A percentile compares a stretch with the other conserved stretches of the same genome.
Conservation (phyloP, 768 basidiomycete species). For the Tricholoma terreum region DNA sequence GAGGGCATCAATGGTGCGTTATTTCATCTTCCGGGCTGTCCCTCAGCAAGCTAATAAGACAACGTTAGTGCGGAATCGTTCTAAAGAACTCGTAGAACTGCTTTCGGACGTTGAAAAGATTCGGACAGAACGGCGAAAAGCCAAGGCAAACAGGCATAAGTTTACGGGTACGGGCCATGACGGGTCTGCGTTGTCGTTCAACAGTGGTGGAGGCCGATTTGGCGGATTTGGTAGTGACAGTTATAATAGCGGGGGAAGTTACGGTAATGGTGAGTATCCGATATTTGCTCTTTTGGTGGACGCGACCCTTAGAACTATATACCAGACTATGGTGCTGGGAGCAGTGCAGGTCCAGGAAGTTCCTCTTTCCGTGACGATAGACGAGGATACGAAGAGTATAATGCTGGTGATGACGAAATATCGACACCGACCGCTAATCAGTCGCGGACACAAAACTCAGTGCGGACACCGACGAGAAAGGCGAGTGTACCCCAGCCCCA, state of each 20-base stretch:
- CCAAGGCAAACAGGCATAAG: slow-evolving; percentile 87
- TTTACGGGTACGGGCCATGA: slow-evolving; percentile 88
- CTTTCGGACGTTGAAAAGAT: slow-evolving; percentile 90
- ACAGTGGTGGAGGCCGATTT: slow-evolving; percentile 48
- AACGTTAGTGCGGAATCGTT: slow-evolving; percentile 83
- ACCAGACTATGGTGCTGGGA: slow-evolving; percentile 23
- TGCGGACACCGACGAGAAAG: slow-evolving; percentile 32
- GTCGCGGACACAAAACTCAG: slow-evolving; percentile 19
- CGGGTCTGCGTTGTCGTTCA: slow-evolving; percentile 51
- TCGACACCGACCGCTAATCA: slow-evolving; percentile 32
- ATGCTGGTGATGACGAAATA: slow-evolving; percentile 89
- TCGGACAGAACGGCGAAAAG: slow-evolving; percentile 84
- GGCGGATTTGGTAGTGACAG: slow-evolving; percentile 44
- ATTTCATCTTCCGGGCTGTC: neutral
- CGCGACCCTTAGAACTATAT: neutral
- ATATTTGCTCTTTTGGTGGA: neutral
- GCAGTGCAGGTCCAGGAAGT: slow-evolving; percentile 42
- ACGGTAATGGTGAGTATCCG: slow-evolving; percentile 14
- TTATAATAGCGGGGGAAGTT: slow-evolving; percentile 29
- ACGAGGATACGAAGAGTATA: slow-evolving; percentile 86
- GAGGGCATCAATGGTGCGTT: slow-evolving; percentile 89
- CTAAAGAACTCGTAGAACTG: slow-evolving; percentile 89
- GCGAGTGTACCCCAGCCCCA: slow-evolving; percentile 40
- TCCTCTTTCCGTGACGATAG: slow-evolving; percentile 55
- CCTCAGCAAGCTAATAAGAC: neutral